phyloP scores from a whole-genome alignment of 148 eudicot genomes.

The Vaccinium macrocarpon region DNA sequence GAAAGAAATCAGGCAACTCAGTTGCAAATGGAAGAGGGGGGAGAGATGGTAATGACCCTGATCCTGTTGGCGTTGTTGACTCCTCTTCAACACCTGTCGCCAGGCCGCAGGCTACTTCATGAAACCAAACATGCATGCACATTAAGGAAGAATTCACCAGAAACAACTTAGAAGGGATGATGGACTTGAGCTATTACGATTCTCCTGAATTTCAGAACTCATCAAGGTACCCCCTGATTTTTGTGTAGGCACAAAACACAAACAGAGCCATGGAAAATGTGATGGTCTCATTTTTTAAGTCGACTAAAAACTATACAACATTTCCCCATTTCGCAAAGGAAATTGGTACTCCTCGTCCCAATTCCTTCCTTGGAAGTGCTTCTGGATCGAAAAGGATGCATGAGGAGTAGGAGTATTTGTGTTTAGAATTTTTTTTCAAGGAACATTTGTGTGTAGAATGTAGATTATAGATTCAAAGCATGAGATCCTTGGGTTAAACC shows the following conservation, averaged over 20 bases:
- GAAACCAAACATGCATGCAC: conserved; percentile 1
- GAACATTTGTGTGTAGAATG: neutral
- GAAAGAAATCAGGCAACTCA: conserved; percentile 31
- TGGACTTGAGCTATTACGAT: neutral
- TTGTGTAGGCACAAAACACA: neutral
- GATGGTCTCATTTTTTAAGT: neutral
- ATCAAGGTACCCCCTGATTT: conserved; percentile 4
- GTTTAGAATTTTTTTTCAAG: too few species aligned
- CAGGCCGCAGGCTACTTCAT: conserved; percentile 22
- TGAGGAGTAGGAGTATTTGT: neutral
- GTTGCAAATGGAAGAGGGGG: conserved; percentile 35
- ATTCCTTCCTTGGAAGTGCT: neutral
- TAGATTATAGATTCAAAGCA: neutral
- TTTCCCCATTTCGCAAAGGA: neutral
- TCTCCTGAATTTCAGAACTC: conserved; percentile 3
- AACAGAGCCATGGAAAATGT: neutral
- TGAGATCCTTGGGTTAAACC: neutral
- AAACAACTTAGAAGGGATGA: neutral
- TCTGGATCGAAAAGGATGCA: neutral
- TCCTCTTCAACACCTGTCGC: conserved; percentile 34
- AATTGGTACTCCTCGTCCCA: neutral
- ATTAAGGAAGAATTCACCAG: neutral
- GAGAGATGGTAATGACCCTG: conserved; percentile 22
- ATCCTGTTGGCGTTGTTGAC: conserved; percentile 28
- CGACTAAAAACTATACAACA: neutral